Evolutionary conservation across 306 rosid species (phyloP).

Genomic region (Quercus agrifolia): DNA sequence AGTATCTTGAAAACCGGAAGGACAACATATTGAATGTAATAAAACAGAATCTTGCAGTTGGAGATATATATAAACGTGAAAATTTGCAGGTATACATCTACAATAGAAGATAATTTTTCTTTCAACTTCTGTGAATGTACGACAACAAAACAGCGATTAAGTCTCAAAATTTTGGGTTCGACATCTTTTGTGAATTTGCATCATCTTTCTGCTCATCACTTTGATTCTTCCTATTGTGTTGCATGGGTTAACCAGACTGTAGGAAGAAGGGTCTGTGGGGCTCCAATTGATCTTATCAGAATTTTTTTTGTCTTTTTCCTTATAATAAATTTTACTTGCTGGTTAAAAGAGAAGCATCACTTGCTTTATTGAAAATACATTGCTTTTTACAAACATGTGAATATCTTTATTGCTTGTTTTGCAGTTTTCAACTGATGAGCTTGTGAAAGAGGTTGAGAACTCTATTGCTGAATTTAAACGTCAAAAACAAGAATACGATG

Average conservation of each 20-base stretch:
- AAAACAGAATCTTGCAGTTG: slow-evolving; percentile 96
- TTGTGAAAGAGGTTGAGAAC: slow-evolving; percentile 89
- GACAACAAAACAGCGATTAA: too few species aligned
- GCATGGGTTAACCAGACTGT: background rate
- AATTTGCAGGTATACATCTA: slow-evolving; percentile 65
- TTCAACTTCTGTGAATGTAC: background rate
- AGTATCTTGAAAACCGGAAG: slow-evolving; percentile 76
- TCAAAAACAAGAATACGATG: slow-evolving; percentile 78
- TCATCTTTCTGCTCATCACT: background rate
- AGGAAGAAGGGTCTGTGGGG: background rate
- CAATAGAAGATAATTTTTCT: background rate
- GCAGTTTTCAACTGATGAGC: slow-evolving; percentile 76
- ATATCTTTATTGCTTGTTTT: slow-evolving; percentile 11
- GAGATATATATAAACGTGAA: slow-evolving; percentile 86
- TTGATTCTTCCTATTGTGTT: background rate
- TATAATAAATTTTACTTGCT: background rate
- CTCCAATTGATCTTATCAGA: background rate
- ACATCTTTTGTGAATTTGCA: too few species aligned
- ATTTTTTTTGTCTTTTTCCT: background rate
- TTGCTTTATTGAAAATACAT: slow-evolving; percentile 9
- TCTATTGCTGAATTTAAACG: slow-evolving; percentile 80
- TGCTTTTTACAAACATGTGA: slow-evolving; percentile 7
- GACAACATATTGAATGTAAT: slow-evolving; percentile 72
- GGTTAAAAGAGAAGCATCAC: background rate
- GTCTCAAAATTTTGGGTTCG: too few species aligned